phyloP scores from a whole-genome alignment of 768 basidiomycete species.

The Russula sp. region DNA sequence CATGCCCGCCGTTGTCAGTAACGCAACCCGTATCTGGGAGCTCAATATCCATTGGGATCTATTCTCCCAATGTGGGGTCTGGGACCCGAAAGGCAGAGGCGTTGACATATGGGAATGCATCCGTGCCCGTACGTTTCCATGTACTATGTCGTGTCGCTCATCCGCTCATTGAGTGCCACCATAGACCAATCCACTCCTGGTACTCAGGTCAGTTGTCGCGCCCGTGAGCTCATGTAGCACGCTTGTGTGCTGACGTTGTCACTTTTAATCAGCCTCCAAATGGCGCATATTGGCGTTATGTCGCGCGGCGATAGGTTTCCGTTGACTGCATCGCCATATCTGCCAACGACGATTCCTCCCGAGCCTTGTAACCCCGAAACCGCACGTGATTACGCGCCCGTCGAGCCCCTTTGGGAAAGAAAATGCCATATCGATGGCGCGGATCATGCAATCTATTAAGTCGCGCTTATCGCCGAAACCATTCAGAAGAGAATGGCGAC shows the following conservation, averaged over 20 bases:
- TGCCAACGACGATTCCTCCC: not conserved
- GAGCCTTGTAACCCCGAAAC: slow-evolving; percentile 14
- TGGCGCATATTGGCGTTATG: slow-evolving; percentile 40
- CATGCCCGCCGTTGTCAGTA: slow-evolving; percentile 48
- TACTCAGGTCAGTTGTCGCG: slow-evolving; percentile 33
- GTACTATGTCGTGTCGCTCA: slow-evolving; percentile 2
- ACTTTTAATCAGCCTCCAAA: slow-evolving; percentile 38
- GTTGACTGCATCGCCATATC: slow-evolving; percentile 7
- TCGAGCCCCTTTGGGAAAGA: slow-evolving; percentile 7
- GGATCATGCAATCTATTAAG: slow-evolving; percentile 18
- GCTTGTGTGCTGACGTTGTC: slow-evolving; percentile 9
- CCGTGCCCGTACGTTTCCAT: slow-evolving; percentile 48
- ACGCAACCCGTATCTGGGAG: slow-evolving; percentile 69
- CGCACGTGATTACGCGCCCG: slow-evolving; percentile 17
- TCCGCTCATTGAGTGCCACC: slow-evolving; percentile 14
- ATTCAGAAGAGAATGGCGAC: not conserved
- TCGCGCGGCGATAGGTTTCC: slow-evolving; percentile 37
- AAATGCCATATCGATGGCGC: slow-evolving; percentile 17
- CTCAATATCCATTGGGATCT: slow-evolving; percentile 57
- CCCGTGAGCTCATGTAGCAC: not conserved
- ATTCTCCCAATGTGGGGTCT: slow-evolving; percentile 64
- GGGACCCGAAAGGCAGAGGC: slow-evolving; percentile 59
- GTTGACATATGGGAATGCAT: slow-evolving; percentile 78
- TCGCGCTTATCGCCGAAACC: slow-evolving; percentile 16
- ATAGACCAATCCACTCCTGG: slow-evolving; percentile 56